Evolutionary conservation across 441 rosid species (phyloP), one percentile per base, ranked within the genome.

Genomic region (Erodium texanum): DNA sequence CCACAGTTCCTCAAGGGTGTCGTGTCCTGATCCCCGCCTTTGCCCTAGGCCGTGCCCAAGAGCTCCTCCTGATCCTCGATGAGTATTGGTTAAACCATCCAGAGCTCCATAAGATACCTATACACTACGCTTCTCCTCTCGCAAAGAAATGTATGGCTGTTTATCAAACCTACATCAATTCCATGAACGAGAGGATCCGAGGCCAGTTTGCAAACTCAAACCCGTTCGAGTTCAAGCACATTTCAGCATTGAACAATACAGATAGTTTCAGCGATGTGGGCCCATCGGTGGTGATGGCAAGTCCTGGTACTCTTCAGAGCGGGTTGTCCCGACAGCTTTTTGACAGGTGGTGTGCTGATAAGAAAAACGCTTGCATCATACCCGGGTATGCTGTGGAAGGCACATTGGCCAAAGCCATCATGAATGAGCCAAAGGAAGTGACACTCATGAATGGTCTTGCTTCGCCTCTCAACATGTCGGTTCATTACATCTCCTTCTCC

Each of bases 31-130:
- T 92, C 66, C 98, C 98, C 0, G 98, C 89, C 50, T 92, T 81
- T 78, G 96, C 96, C 11, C 93, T 92, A 0, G 98, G 98, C 20
- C 92, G 93, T 74, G 95, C 98, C n/a, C 98, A 92, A 67, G 98
- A 92, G 69, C 95, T 89, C 69, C 93, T 92, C 12, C 73, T 92
- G 81, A 90, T 90, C 72, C 84, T 90, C 41, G 97, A 93, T 66
- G 96, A 93, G 78, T 90, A 82, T 67, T 93, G 98, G 96, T 73
- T 89, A 0, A 87, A 82, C 82, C 97, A 93, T 73, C 86, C 87
- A 0, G 97, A 93, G 75, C 80, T 90, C 64, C 96, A 87, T 68
- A 87, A 93, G 41, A 83, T 93, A 75, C 98, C 93, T 0, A 90
- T 93, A 72, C 87, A 88, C 79, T 90, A 90, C 64, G 97, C 98